phyloP scores from a whole-genome alignment of 164 flowering plant species.

The Vitis rotundifolia region DNA sequence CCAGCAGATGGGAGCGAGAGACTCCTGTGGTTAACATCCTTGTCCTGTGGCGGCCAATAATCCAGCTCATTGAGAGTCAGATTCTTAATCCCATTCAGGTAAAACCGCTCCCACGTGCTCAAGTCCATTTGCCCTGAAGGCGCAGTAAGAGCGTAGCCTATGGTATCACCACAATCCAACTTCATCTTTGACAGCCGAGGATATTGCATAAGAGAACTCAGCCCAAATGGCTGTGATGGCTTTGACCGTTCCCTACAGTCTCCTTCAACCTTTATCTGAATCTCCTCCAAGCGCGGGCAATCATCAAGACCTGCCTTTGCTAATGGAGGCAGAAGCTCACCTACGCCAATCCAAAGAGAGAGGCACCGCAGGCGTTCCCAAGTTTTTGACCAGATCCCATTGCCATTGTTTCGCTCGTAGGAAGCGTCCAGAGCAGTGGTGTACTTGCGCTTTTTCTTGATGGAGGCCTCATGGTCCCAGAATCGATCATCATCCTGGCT shows the following conservation, averaged over 20 bases:
- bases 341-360: constrained; percentile 83
- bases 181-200: constrained; percentile 70
- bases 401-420: constrained; percentile 28
- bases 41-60: constrained; percentile 98
- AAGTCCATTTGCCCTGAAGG: constrained; percentile 92
- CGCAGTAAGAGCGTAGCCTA: constrained; percentile 80
- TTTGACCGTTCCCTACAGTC: constrained; percentile 65
- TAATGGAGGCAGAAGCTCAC: constrained; percentile 67
- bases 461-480: not conserved
- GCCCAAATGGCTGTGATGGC: constrained; percentile 60
- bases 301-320: constrained; percentile 57
- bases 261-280: constrained; percentile 78
- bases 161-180: constrained; percentile 75
- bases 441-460: constrained; percentile 45
- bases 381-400: constrained; percentile 32
- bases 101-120: constrained; percentile 93
- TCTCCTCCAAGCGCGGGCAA: constrained; percentile 81
- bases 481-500: not conserved
- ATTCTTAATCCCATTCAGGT: constrained; percentile 57
- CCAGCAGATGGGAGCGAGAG: constrained; percentile 86
- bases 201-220: constrained; percentile 45
- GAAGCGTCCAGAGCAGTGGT: constrained; percentile 2
- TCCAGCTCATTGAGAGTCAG: constrained; percentile 71
- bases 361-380: constrained; percentile 62
- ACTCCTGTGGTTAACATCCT: constrained; percentile 87